These are phyloP conservation scores for Alternaria arbusti DNA, from an alignment of 2,329 filamentous ascomycete genomes.

Conservation along the genomic window DNA sequence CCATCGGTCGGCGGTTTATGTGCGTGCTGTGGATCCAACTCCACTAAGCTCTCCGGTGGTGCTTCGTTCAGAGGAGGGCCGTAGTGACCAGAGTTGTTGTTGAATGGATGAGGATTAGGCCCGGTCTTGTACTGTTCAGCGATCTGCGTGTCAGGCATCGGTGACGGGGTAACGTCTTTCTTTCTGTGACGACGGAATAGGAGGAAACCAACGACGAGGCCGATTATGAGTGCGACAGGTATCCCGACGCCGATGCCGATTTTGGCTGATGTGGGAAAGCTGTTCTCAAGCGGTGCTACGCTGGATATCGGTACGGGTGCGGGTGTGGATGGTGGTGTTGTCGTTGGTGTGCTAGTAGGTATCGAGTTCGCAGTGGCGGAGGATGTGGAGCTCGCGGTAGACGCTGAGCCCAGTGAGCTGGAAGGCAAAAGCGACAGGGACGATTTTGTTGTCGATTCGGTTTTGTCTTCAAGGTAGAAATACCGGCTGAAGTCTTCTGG, in stretches of 20 bases:
- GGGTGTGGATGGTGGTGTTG: not conserved
- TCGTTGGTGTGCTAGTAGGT: not conserved
- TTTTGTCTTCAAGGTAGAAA: not conserved
- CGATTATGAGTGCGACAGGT: not conserved
- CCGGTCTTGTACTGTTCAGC: not conserved
- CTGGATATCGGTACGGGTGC: not conserved
- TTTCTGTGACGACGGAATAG: not conserved
- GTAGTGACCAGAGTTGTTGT: not conserved
- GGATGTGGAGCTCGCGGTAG: not conserved
- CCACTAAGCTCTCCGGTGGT: not conserved
- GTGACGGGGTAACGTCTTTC: not conserved
- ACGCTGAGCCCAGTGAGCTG: not conserved
- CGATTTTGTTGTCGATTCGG: not conserved
- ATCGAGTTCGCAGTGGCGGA: not conserved
- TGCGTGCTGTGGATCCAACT: not conserved
- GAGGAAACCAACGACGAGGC: not conserved
- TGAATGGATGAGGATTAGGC: not conserved
- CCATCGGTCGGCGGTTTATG: not conserved
- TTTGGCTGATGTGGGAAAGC: slow-evolving; percentile 1
- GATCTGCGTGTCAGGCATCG: not conserved
- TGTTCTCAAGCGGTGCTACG: not conserved
- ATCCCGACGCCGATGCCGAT: not conserved
- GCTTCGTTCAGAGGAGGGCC: not conserved
- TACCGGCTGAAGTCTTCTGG: not conserved
- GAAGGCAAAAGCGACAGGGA: not conserved